Conservation (phyloP, 2,329 filamentous ascomycete species). For the Pezicula neosporulosa region DNA sequence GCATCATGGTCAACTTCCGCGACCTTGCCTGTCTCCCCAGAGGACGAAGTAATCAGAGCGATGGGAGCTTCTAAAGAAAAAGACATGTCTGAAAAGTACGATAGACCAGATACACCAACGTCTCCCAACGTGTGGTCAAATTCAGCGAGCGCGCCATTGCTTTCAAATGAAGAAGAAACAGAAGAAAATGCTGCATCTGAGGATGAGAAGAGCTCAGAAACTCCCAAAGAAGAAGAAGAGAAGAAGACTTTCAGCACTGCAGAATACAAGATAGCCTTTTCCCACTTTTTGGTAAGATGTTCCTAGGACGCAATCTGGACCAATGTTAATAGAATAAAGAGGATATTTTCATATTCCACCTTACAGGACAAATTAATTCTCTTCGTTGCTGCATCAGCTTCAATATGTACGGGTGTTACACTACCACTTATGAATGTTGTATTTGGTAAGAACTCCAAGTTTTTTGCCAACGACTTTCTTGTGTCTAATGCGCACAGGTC, state of each 20-base stretch:
- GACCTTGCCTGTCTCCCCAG: constrained; percentile 4
- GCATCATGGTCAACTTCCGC: constrained; percentile 8
- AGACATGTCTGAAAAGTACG: not conserved
- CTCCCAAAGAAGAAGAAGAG: constrained; percentile 3
- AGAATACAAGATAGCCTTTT: constrained; percentile 7
- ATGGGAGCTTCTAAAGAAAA: not conserved
- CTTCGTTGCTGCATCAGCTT: constrained; percentile 38
- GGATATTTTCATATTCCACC: constrained; percentile 19
- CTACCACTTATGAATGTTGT: constrained; percentile 56
- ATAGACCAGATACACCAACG: constrained; percentile 1
- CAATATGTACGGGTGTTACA: constrained; percentile 49
- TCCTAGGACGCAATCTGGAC: not conserved
- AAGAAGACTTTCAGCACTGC: constrained; percentile 6
- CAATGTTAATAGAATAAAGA: constrained; percentile 5
- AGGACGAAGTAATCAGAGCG: not conserved
- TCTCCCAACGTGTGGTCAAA: constrained; percentile 2
- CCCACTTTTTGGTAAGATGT: constrained; percentile 9
- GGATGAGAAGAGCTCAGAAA: not conserved
- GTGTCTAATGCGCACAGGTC: constrained; percentile 12
- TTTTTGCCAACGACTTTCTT: not conserved
- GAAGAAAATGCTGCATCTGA: not conserved
- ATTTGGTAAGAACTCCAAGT: constrained; percentile 40
- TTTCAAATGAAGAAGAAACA: not conserved
- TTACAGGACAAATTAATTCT: constrained; percentile 11
- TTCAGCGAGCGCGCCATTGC: not conserved